These are phyloP conservation scores for Didymella pomorum DNA, from an alignment of 2,329 filamentous ascomycete species.

Conservation along the genomic window DNA sequence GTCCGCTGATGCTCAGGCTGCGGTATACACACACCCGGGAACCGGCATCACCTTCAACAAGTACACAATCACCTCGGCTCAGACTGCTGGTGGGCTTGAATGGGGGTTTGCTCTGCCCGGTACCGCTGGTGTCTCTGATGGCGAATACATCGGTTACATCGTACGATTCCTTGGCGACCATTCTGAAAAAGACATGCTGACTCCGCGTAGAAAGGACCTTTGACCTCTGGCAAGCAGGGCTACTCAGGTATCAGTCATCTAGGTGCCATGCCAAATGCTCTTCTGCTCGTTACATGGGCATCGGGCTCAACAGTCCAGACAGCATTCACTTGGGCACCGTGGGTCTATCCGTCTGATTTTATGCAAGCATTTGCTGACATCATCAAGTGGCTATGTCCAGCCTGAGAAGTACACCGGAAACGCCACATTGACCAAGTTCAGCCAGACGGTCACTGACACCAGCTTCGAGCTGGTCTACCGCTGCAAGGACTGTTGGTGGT, in stretches of 20 bases:
- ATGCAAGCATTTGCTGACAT: constrained; percentile 22
- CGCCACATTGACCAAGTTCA: constrained; percentile 68
- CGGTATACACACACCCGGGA: constrained; percentile 39
- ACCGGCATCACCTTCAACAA: constrained; percentile 45
- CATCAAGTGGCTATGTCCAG: constrained; percentile 61
- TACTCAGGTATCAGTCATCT: constrained; percentile 50
- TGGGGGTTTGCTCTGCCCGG: constrained; percentile 48
- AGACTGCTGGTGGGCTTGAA: constrained; percentile 47
- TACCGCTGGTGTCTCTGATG: constrained; percentile 30
- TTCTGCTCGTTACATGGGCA: constrained; percentile 47
- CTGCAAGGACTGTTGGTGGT: constrained; percentile 61
- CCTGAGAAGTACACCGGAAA: constrained; percentile 68
- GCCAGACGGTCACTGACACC: constrained; percentile 64
- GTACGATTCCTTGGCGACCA: constrained; percentile 25
- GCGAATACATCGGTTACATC: constrained; percentile 51
- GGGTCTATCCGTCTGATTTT: constrained; percentile 15
- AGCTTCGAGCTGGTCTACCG: constrained; percentile 71
- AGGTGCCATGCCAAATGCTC: constrained; percentile 47
- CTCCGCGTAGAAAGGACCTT: constrained; percentile 38
- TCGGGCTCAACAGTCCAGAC: constrained; percentile 41
- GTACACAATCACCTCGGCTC: constrained; percentile 31
- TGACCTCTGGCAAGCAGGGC: constrained; percentile 39
- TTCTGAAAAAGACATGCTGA: constrained; percentile 16
- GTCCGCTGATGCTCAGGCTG: constrained; percentile 40
- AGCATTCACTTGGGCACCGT: constrained; percentile 43